Percentiles rank a stretch among this genome's conserved stretches.
phyloP scores from a whole-genome alignment of 140 eudicot species.

The Ambrosia hybrid region DNA sequence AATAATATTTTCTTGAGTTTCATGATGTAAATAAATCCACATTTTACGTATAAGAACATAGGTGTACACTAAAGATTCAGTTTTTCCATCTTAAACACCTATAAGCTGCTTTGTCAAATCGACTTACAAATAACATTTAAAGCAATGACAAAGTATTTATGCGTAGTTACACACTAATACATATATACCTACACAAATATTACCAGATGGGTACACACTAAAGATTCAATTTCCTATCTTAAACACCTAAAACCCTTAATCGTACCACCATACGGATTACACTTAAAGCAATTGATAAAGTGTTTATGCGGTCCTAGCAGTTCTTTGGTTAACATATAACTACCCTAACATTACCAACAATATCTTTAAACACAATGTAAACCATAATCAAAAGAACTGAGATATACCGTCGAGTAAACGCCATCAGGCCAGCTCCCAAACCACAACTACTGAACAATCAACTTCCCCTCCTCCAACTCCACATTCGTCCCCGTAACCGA shows the following conservation, averaged over 20 bases:
- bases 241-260: too few relatives aligned
- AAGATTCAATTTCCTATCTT: too few relatives aligned
- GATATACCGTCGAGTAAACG: slow-evolving; percentile 61
- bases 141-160: too few relatives aligned
- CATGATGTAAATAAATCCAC: not conserved
- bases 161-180: too few relatives aligned
- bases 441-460: slow-evolving; percentile 96
- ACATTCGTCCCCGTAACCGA: slow-evolving; percentile 70
- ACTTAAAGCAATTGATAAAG: too few relatives aligned
- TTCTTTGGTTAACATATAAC: not conserved
- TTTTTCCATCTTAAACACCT: not conserved
- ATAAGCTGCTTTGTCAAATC: not conserved
- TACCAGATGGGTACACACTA: too few relatives aligned
- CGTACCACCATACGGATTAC: too few relatives aligned
- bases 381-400: not conserved
- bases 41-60: too few relatives aligned
- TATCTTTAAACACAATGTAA: not conserved
- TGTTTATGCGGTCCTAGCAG: too few relatives aligned
- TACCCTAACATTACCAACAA: not conserved
- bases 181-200: too few relatives aligned
- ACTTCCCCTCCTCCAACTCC: slow-evolving; percentile 84
- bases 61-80: too few relatives aligned
- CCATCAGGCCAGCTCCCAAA: slow-evolving; percentile 99
- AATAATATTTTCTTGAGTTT: not conserved
- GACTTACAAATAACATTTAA: too few relatives aligned